These are phyloP conservation scores for Ceratocystiopsis minuta DNA, from an alignment of 2,329 filamentous ascomycete genomes.

Conservation along the genomic window DNA sequence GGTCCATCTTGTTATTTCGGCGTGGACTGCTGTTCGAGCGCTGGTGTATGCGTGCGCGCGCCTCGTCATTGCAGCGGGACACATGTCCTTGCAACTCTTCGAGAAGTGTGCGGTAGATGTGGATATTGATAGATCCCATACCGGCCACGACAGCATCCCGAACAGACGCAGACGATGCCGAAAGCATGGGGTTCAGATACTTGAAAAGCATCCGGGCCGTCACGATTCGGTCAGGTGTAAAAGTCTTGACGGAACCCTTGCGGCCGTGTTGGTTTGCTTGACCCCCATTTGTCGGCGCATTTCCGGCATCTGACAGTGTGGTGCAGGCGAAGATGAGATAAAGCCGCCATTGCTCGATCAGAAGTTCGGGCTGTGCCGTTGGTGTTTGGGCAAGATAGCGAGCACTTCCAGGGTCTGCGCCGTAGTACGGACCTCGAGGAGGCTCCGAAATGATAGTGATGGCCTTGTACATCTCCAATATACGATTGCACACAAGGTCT, in stretches of 20 bases:
- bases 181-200: conserved; percentile 74
- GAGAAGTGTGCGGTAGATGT: conserved; percentile 77
- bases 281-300: conserved; percentile 34
- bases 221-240: conserved; percentile 57
- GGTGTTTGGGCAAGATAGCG: conserved; percentile 35
- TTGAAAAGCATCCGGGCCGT: conserved; percentile 82
- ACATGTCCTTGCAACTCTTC: conserved; percentile 83
- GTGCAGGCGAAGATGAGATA: conserved; percentile 96
- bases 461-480: conserved; percentile 80
- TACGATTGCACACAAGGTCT: conserved; percentile 80
- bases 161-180: conserved; percentile 61
- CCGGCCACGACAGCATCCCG: conserved; percentile 80
- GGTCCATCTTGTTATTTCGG: conserved; percentile 67
- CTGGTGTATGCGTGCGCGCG: conserved; percentile 71
- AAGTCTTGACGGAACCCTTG: conserved; percentile 55
- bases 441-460: conserved; percentile 66
- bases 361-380: conserved; percentile 62
- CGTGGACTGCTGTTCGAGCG: conserved; percentile 68
- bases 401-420: conserved; percentile 38
- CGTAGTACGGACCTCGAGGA: conserved; percentile 44
- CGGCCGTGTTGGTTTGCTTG: conserved; percentile 56
- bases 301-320: conserved; percentile 71
- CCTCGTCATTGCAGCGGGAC: conserved; percentile 71
- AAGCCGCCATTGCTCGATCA: conserved; percentile 95
- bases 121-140: conserved; percentile 85